phyloP scores from a whole-genome alignment of 129 eudicot species.

The Heracleum sosnowskyi region DNA sequence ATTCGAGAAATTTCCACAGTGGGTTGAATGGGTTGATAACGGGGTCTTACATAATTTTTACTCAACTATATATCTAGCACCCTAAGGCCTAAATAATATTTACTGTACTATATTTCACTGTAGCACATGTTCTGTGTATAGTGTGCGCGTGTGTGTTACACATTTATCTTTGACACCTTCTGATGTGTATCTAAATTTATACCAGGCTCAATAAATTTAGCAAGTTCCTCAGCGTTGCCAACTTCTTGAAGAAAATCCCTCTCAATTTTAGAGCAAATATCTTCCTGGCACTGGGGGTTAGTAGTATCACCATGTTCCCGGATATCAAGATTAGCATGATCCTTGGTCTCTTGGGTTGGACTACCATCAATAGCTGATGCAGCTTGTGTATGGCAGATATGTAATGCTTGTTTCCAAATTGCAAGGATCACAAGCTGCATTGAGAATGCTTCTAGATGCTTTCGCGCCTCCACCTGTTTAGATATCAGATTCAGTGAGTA shows the following conservation, averaged over 20 bases:
- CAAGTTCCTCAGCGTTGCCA: conserved; percentile 82
- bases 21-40: too few relatives aligned
- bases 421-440: conserved; percentile 93
- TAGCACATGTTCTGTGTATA: not conserved
- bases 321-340: conserved; percentile 28
- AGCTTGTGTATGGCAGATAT: conserved; percentile 85
- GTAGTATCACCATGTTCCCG: conserved; percentile 37
- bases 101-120: not conserved
- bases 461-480: conserved; percentile 50
- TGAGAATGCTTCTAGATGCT: conserved; percentile 73
- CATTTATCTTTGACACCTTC: not conserved
- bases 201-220: conserved; percentile 72
- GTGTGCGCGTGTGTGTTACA: too few relatives aligned
- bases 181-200: not conserved
- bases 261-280: conserved; percentile 57
- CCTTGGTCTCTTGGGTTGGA: conserved; percentile 43
- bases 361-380: conserved; percentile 78
- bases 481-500: conserved; percentile 12
- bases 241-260: conserved; percentile 79
- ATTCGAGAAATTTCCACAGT: too few relatives aligned
- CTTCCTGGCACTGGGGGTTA: conserved; percentile 32
- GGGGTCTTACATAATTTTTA: too few relatives aligned
- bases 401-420: conserved; percentile 92
- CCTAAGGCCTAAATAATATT: not conserved
- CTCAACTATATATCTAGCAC: not conserved